Percentiles rank a stretch among this genome's conserved stretches.
Evolutionary conservation across 495 filamentous ascomycete species (phyloP).

Genomic region (Annulohypoxylon bovei): DNA sequence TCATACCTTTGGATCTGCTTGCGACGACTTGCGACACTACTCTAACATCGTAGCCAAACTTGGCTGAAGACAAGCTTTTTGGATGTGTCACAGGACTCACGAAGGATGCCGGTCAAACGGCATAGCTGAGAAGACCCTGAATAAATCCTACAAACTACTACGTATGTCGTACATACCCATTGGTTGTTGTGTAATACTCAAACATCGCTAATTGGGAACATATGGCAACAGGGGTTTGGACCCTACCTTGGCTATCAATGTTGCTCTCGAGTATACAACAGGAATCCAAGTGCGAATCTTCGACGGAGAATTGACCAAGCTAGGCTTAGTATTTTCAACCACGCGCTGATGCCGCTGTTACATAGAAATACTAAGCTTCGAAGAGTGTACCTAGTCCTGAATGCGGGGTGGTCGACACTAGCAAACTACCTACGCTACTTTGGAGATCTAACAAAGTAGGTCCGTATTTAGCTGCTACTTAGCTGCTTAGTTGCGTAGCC

Average conservation of each 20-base stretch:
- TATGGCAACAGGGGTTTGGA: slow-evolving; percentile 29
- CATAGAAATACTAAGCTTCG: slow-evolving; percentile 12
- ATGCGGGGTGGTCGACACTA: slow-evolving; percentile 39
- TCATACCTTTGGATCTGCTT: slow-evolving; percentile 6
- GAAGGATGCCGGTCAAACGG: slow-evolving; percentile 1
- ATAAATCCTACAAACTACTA: slow-evolving; percentile 16
- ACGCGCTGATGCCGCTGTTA: slow-evolving; percentile 38
- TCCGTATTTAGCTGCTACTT: neutral
- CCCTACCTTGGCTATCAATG: slow-evolving; percentile 14
- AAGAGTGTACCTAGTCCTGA: slow-evolving; percentile 7
- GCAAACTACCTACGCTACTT: slow-evolving; percentile 17
- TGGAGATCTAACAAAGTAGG: slow-evolving; percentile 10
- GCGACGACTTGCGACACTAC: slow-evolving; percentile 4
- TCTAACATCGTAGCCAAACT: neutral
- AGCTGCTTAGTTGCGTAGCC: neutral
- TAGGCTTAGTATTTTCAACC: slow-evolving; percentile 39
- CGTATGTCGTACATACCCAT: slow-evolving; percentile 21
- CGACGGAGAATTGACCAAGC: slow-evolving; percentile 26
- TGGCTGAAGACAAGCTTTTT: slow-evolving; percentile 1
- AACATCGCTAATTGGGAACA: slow-evolving; percentile 32
- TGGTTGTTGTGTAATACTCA: neutral
- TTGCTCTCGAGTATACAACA: slow-evolving; percentile 10
- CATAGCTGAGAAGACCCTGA: slow-evolving; percentile 23
- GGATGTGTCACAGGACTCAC: slow-evolving; percentile 4
- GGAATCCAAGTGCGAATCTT: slow-evolving; percentile 15